Evolutionary conservation across 495 filamentous ascomycete genomes (phyloP), one percentile per base, ranked within the genome.

Genomic region (Trichoderma erinaceum): DNA sequence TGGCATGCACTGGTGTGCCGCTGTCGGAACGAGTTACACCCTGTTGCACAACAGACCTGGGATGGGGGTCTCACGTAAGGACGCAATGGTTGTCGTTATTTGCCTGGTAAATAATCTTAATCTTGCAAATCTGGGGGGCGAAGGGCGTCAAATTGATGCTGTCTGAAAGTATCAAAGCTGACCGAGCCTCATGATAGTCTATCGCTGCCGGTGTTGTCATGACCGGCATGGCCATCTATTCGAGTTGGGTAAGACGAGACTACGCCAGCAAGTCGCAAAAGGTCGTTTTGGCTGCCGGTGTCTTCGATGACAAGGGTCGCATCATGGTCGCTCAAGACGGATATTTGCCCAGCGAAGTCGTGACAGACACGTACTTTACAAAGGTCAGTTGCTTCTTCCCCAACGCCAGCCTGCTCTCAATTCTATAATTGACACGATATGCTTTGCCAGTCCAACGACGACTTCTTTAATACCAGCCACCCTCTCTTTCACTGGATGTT

Each of bases 401-500:
- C 70, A 85, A 89, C 77, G 67, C 78, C 75, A 43, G 41, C 32
- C 43, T 41, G 23, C 32, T 29, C 41, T 25, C 4, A 63, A n/a
- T n/a, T n/a, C n/a, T 23, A 66, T 65, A 71, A 88, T 29, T 41
- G 63, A 64, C 63, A 64, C 32, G 32, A 2, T 27, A 32, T 64
- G 32, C 38, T 21, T 16, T 3, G 35, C 23, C 64, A 41, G 64
- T 21, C 41, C 18, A 32, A 50, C 41, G 85, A 91, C 66, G 92
- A 96, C 65, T 83, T 86, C 38, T 92, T 97, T 71, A 87, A 86
- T 43, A 87, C 88, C 50, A 84, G 84, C 16, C 92, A 97, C 73
- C 87, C 90, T 3, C 86, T 92, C 13, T 97, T 95, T 75, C 86
- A 92, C 38, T 97, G 93, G 93, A 85, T 92, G 63, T 96, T 90